A percentile compares a stretch with the other conserved stretches of the same genome.
phyloP scores from a whole-genome alignment of 2,329 filamentous ascomycete genomes.

The Boeremia exigua region DNA sequence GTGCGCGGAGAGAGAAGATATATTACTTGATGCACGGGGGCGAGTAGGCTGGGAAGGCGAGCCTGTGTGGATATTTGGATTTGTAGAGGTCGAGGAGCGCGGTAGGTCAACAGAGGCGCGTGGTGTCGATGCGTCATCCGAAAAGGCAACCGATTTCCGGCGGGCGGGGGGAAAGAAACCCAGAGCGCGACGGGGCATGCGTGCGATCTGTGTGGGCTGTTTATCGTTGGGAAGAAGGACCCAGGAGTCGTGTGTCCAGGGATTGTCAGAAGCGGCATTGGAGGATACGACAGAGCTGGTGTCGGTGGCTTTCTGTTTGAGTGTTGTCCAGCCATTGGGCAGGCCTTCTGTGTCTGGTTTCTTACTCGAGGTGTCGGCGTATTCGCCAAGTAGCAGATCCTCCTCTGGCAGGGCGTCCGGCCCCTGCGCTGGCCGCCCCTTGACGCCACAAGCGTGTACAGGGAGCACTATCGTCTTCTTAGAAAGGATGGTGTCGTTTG shows the following conservation, averaged over 20 bases:
- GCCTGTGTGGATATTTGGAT: slow-evolving; percentile 31
- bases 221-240: slow-evolving; percentile 76
- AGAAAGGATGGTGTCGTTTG: slow-evolving; percentile 86
- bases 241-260: slow-evolving; percentile 90
- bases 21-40: slow-evolving; percentile 47
- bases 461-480: slow-evolving; percentile 83
- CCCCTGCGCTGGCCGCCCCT: slow-evolving; percentile 66
- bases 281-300: slow-evolving; percentile 43
- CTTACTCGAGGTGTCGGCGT: slow-evolving; percentile 26
- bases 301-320: slow-evolving; percentile 43
- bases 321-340: slow-evolving; percentile 48
- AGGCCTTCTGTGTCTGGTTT: slow-evolving; percentile 30
- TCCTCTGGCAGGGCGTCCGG: slow-evolving; percentile 47
- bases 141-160: slow-evolving; percentile 79
- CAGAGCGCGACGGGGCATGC: slow-evolving; percentile 78
- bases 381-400: slow-evolving; percentile 43
- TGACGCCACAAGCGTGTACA: slow-evolving; percentile 86
- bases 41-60: slow-evolving; percentile 49
- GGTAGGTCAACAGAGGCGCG: slow-evolving; percentile 68
- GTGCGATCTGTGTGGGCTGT: slow-evolving; percentile 81
- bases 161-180: slow-evolving; percentile 91
- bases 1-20: slow-evolving; percentile 46
- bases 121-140: slow-evolving; percentile 66
- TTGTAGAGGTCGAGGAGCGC: slow-evolving; percentile 51
- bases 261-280: slow-evolving; percentile 64